Evolutionary conservation across 306 rosid species (phyloP), one percentile per base, ranked within the genome.

Genomic region (Fragaria iinumae): DNA sequence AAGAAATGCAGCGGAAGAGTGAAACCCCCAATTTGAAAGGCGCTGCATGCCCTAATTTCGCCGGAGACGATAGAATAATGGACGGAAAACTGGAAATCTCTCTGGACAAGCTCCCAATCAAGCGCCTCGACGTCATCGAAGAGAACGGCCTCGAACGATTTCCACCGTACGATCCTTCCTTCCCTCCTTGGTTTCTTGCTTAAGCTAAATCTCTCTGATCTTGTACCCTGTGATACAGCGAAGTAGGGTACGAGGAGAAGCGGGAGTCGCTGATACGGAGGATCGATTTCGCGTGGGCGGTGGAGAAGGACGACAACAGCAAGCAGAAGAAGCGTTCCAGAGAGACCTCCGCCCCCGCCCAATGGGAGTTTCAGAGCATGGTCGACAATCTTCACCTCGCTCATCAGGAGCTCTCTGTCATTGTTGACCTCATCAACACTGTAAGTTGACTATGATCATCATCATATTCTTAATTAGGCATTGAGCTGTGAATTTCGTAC

Each of bases 281-380:
- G 82, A 87, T 95, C 36, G 97, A 90, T 76, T 95, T 95, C 56
- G 97, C 97, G 11, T 92, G 96, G 98, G 97, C 96, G 10, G 63
- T 92, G 77, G 98, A 89, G 89, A 89, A 88, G 83, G 96, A 91
- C 32, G 90, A 91, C 12, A 86, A 87, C 55, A 90, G 84, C 87
- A 90, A 88, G 88, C 90, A 89, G 86, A 89, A 92, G 89, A 56
- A 89, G 82, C 84, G 84, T 79, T 87, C 90, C 21, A 92, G 89
- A 82, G 98, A 94, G 86, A 74, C 86, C 56, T 77, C 93, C 29
- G 80, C 34, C 34, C 34, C 93, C 36, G 84, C 93, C 18, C 95
- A 90, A 11, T 90, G 95, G 97, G 95, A 87, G 64, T 92, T 97
- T 90, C 98, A 90, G 86, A 80, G 83, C 83, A 90, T 89, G 97